phyloP scores from a whole-genome alignment of 805 yeast genomes.

The Yarrowia sp. region DNA sequence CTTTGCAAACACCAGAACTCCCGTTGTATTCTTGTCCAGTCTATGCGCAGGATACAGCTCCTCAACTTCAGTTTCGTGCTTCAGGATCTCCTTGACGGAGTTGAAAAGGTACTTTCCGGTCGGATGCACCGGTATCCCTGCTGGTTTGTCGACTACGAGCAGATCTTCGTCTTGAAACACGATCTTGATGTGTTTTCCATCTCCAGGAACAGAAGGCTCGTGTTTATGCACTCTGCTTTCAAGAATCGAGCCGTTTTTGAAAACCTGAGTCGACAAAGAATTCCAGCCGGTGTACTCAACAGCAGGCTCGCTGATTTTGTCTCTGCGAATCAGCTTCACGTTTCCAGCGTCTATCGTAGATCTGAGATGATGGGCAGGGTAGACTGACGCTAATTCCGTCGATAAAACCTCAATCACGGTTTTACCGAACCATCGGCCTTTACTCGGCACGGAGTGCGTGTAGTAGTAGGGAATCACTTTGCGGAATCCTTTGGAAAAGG shows the following conservation, averaged over 20 bases:
- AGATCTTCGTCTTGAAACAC: slow-evolving; percentile 67
- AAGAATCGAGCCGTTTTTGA: slow-evolving; percentile 78
- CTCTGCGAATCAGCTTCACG: not conserved
- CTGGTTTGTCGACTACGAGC: slow-evolving; percentile 87
- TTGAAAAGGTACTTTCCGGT: not conserved
- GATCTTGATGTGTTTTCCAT: slow-evolving; percentile 53
- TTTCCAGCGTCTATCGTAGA: not conserved
- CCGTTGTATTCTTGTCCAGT: slow-evolving; percentile 80
- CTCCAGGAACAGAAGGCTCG: slow-evolving; percentile 73
- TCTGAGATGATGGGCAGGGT: slow-evolving; percentile 1
- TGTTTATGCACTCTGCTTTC: slow-evolving; percentile 80
- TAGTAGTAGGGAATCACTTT: slow-evolving; percentile 18
- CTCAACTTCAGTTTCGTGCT: slow-evolving; percentile 54
- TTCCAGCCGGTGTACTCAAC: slow-evolving; percentile 48
- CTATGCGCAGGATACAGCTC: slow-evolving; percentile 76
- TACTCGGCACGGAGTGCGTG: slow-evolving; percentile 35
- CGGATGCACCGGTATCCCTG: slow-evolving; percentile 75
- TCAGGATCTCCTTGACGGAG: slow-evolving; percentile 73
- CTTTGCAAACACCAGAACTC: slow-evolving; percentile 78
- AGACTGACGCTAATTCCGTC: slow-evolving; percentile 58
- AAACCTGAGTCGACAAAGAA: slow-evolving; percentile 50
- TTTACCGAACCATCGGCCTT: slow-evolving; percentile 78
- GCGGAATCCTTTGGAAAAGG: not conserved
- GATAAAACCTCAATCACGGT: slow-evolving; percentile 70
- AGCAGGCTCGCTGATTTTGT: slow-evolving; percentile 45